phyloP scores from a whole-genome alignment of 768 basidiomycete genomes.

The Mycena vitilis region DNA sequence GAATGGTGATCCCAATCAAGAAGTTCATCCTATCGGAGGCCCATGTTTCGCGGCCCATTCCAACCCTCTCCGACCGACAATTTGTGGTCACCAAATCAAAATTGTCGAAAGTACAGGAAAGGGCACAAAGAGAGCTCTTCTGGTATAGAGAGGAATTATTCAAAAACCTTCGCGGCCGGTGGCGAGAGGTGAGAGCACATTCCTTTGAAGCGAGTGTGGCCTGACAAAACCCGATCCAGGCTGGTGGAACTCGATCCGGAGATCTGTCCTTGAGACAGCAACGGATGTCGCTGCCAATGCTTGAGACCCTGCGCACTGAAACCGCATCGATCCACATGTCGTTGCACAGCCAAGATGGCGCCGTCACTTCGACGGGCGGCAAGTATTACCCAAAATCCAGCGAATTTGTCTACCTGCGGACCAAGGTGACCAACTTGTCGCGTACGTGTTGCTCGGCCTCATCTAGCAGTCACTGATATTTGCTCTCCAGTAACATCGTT shows the following conservation, averaged over 20 bases:
- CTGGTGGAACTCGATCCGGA: conserved; percentile 81
- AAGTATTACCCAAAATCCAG: conserved; percentile 66
- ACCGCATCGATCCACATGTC: conserved; percentile 69
- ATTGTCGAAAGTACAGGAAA: conserved; percentile 68
- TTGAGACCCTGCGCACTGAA: conserved; percentile 80
- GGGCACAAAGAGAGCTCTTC: conserved; percentile 82
- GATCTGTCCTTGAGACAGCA: conserved; percentile 83
- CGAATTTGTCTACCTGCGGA: conserved; percentile 72
- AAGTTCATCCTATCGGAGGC: conserved; percentile 73
- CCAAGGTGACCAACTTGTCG: conserved; percentile 71
- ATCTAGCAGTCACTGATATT: neutral
- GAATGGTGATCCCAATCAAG: conserved; percentile 77
- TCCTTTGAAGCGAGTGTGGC: conserved; percentile 3
- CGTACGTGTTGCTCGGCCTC: conserved; percentile 56
- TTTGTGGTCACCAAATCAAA: conserved; percentile 87
- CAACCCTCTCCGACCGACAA: conserved; percentile 88
- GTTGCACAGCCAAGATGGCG: conserved; percentile 48
- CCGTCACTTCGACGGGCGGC: conserved; percentile 47
- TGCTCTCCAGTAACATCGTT: conserved; percentile 59
- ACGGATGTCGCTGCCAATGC: conserved; percentile 81
- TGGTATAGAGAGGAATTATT: conserved; percentile 96
- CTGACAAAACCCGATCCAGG: conserved; percentile 56
- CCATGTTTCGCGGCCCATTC: conserved; percentile 75
- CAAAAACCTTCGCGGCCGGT: conserved; percentile 71
- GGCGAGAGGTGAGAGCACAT: conserved; percentile 80